These are phyloP conservation scores for Calonectria multiphialidica DNA, from an alignment of 2,329 filamentous ascomycete genomes.

Conservation along the genomic window DNA sequence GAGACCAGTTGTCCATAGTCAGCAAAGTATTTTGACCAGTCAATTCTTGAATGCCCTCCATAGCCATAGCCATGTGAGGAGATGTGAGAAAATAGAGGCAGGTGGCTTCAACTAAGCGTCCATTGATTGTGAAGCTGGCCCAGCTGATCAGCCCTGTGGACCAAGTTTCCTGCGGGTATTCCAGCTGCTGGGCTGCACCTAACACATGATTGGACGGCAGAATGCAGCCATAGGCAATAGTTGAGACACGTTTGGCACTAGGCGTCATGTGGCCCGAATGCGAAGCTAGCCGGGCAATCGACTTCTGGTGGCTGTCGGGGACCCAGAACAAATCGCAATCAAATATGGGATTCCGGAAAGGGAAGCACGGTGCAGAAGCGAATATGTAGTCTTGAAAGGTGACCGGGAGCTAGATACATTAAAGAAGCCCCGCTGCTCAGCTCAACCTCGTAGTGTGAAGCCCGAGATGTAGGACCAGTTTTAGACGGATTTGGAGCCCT, in stretches of 20 bases:
- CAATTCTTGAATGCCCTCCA: no score
- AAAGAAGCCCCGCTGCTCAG: background rate
- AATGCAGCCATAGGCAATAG: no score
- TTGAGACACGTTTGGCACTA: background rate
- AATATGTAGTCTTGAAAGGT: background rate
- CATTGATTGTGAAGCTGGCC: background rate
- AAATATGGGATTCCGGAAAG: background rate
- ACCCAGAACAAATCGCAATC: background rate
- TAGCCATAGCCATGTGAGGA: background rate
- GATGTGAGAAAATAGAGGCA: background rate
- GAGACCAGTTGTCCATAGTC: no score
- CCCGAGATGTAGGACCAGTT: background rate
- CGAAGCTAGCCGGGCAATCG: background rate
- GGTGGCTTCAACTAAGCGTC: background rate
- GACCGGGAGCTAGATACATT: background rate
- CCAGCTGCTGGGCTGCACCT: no score
- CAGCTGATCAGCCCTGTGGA: background rate
- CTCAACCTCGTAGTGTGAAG: background rate
- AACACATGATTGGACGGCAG: background rate
- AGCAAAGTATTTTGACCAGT: background rate
- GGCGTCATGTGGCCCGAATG: background rate
- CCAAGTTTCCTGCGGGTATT: background rate
- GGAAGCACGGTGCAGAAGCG: background rate
- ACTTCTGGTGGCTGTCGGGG: background rate
- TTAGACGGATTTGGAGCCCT: background rate